phyloP scores from a whole-genome alignment of 176 grass and related monocot species.

The Cenchrus americanus region DNA sequence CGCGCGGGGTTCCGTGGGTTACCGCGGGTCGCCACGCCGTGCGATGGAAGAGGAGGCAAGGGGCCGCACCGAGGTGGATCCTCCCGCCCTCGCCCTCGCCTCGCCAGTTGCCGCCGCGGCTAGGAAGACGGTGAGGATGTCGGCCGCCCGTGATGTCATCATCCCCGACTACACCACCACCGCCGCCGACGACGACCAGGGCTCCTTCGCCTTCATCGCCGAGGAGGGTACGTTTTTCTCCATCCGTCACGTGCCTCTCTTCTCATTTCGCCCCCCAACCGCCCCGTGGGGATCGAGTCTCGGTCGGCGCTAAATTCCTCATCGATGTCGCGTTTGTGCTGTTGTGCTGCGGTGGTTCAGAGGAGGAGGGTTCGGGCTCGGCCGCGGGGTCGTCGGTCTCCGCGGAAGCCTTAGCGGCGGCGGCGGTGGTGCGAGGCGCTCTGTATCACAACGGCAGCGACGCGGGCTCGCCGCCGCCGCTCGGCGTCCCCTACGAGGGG shows the following conservation, averaged over 20 bases:
- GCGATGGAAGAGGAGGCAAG: neutral
- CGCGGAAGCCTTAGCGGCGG: neutral
- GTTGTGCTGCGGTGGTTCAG: neutral
- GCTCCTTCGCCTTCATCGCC: neutral
- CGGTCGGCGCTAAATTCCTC: neutral
- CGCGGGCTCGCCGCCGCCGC: neutral
- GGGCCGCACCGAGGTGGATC: neutral
- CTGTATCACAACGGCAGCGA: neutral
- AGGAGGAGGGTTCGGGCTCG: neutral
- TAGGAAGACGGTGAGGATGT: conserved; percentile 56
- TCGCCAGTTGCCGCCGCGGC: neutral
- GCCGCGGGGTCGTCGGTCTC: neutral
- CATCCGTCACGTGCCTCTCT: too few relatives aligned
- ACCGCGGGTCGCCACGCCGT: neutral
- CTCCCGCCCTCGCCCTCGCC: neutral
- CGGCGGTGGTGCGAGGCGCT: too few relatives aligned
- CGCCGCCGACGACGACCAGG: neutral
- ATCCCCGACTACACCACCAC: neutral
- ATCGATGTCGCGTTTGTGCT: neutral
- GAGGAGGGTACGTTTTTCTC: conserved; percentile 40
- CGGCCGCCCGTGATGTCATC: conserved; percentile 45
- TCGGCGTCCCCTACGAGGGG: conserved; percentile 40
- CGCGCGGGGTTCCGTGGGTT: neutral
- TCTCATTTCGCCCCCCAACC: neutral
- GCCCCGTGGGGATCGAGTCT: neutral